Percentiles rank a stretch among this genome's conserved stretches.
Conservation (phyloP, 768 basidiomycete species). For the Lactifluus subvellereus region DNA sequence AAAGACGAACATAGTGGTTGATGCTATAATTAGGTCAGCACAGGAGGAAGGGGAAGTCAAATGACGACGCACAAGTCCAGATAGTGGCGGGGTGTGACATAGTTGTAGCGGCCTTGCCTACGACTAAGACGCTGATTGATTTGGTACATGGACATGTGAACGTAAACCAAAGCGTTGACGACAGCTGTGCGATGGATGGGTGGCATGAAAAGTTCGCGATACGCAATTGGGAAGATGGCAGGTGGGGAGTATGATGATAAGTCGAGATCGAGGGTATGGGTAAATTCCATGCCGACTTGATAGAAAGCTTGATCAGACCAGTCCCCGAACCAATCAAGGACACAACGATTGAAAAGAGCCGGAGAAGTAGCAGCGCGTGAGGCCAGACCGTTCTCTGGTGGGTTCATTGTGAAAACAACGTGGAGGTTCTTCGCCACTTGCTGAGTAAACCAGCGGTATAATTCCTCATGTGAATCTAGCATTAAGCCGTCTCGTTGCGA, state of each 20-base stretch:
- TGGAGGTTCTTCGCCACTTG: slow-evolving; percentile 98
- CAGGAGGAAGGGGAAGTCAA: slow-evolving; percentile 4
- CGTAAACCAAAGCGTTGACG: slow-evolving; percentile 88
- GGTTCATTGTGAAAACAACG: slow-evolving; percentile 99
- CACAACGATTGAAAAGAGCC: slow-evolving; percentile 97
- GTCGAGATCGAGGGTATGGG: slow-evolving; percentile 89
- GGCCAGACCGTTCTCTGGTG: slow-evolving; percentile 91
- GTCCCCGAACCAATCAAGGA: slow-evolving; percentile 99
- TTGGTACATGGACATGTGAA: slow-evolving; percentile 83
- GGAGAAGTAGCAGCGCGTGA: slow-evolving; percentile 96
- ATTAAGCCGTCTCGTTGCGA: slow-evolving; percentile 98
- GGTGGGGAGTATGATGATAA: slow-evolving; percentile 76
- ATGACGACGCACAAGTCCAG: slow-evolving; percentile 82
- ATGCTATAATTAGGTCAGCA: slow-evolving; percentile 49
- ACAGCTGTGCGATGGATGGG: slow-evolving; percentile 87
- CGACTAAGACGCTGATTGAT: slow-evolving; percentile 87
- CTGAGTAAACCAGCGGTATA: slow-evolving; percentile 98
- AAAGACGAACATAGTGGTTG: slow-evolving; percentile 92
- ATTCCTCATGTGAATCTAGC: slow-evolving; percentile 95
- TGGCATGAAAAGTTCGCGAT: slow-evolving; percentile 77
- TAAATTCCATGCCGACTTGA: slow-evolving; percentile 97
- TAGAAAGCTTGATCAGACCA: slow-evolving; percentile 99
- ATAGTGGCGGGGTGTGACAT: slow-evolving; percentile 96
- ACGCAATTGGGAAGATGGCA: slow-evolving; percentile 80
- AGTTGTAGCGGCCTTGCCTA: slow-evolving; percentile 92